phyloP scores from a whole-genome alignment of 257 asterid genomes.

The Solanum chmielewskii region DNA sequence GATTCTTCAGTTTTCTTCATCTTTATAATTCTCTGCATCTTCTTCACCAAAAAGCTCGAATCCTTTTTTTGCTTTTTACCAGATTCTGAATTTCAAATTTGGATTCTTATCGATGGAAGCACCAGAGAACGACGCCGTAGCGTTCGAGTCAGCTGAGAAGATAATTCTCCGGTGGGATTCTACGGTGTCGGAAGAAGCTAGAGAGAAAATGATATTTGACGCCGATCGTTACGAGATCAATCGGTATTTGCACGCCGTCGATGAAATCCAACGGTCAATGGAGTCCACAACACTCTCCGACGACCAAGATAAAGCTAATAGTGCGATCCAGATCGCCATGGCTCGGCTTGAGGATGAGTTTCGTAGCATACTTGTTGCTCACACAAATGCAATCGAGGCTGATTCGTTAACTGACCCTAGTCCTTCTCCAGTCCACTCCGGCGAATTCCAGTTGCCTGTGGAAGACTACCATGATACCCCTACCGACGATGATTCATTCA shows the following conservation, averaged over 20 bases:
- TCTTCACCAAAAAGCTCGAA: not conserved
- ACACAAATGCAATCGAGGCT: constrained; percentile 49
- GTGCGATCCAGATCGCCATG: constrained; percentile 80
- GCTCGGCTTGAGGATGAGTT: constrained; percentile 91
- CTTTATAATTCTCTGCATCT: not conserved
- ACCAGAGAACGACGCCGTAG: constrained; percentile 22
- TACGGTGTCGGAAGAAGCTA: not conserved
- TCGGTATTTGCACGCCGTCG: constrained; percentile 15
- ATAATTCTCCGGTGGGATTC: constrained; percentile 10
- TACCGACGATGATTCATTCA: not conserved
- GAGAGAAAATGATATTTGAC: constrained; percentile 8
- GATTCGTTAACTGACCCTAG: constrained; percentile 34
- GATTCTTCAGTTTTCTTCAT: not conserved
- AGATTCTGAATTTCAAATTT: not conserved
- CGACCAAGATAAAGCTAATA: constrained; percentile 7
- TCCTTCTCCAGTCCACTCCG: not conserved
- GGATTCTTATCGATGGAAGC: constrained; percentile 34
- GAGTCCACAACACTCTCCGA: not conserved
- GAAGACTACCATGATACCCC: not conserved
- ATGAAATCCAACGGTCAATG: constrained; percentile 9
- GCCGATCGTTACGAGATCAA: constrained; percentile 1
- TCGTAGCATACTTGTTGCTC: constrained; percentile 53
- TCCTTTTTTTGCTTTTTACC: not conserved
- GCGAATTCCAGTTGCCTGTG: not conserved
- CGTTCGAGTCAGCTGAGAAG: constrained; percentile 2